These are phyloP conservation scores for Leonotis leonurus DNA, from an alignment of 257 asterid species.

Conservation along the genomic window DNA sequence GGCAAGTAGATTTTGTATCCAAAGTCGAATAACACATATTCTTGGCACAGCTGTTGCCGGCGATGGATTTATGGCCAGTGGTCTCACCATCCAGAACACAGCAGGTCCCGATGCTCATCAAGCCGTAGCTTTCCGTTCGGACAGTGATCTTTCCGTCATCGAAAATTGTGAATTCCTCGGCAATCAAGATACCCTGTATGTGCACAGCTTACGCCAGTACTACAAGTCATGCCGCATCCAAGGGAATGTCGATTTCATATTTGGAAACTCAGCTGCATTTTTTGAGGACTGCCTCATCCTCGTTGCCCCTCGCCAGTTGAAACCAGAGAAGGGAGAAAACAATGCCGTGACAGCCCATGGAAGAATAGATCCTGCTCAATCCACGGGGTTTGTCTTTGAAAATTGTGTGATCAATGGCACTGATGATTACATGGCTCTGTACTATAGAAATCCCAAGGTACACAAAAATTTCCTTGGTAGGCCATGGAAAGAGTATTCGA, in stretches of 20 bases:
- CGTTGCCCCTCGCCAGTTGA: slow-evolving; percentile 32
- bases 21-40: slow-evolving; percentile 4
- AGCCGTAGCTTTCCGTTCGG: slow-evolving; percentile 53
- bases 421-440: too few relatives aligned
- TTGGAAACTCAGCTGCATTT: slow-evolving; percentile 42
- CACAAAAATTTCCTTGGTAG: too few relatives aligned
- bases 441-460: too few relatives aligned
- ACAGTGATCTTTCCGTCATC: slow-evolving; percentile 33
- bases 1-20: too few relatives aligned
- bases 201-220: slow-evolving; percentile 44
- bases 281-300: slow-evolving; percentile 38
- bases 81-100: slow-evolving; percentile 39
- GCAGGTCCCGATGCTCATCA: slow-evolving; percentile 49
- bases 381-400: too few relatives aligned
- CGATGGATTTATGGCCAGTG: slow-evolving; percentile 50
- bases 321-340: slow-evolving; percentile 41
- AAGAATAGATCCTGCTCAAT: too few relatives aligned
- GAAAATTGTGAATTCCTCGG: slow-evolving; percentile 46
- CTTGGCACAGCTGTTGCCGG: slow-evolving; percentile 28
- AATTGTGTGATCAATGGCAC: too few relatives aligned
- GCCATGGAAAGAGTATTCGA: too few relatives aligned
- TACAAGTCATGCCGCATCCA: slow-evolving; percentile 50
- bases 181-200: slow-evolving; percentile 46
- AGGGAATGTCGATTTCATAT: slow-evolving; percentile 48
- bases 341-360: slow-evolving; percentile 33